Conservation (phyloP, 192 early-diverging fungal species). For the Diversispora epigaea region DNA sequence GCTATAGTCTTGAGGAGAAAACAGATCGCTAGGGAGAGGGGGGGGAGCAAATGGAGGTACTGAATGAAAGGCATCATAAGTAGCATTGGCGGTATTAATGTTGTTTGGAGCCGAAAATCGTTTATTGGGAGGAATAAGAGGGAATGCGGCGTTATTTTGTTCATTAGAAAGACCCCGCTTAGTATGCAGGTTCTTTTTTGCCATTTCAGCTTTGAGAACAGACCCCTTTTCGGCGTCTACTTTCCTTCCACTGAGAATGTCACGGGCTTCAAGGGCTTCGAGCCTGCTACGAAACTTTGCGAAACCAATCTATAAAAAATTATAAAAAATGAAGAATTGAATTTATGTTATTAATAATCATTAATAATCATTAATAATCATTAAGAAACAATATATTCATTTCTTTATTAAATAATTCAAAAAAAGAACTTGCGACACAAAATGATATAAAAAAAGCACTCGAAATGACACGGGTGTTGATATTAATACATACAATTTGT, state of each 20-base stretch:
- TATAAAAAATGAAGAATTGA: background rate
- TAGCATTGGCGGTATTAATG: slow-evolving; percentile 23
- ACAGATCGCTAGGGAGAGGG: slow-evolving; percentile 55
- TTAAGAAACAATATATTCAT: too few relatives aligned
- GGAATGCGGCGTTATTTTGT: slow-evolving; percentile 33
- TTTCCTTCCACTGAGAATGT: slow-evolving; percentile 86
- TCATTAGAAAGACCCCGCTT: slow-evolving; percentile 72
- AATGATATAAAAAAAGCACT: background rate
- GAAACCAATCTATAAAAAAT: slow-evolving; percentile 86
- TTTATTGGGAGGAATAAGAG: slow-evolving; percentile 14
- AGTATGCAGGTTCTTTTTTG: slow-evolving; percentile 97
- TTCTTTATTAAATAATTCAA: too few relatives aligned
- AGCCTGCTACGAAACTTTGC: slow-evolving; percentile 91
- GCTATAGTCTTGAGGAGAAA: slow-evolving; percentile 54
- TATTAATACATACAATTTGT: slow-evolving; percentile 79
- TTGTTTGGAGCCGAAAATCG: slow-evolving; percentile 26
- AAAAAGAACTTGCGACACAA: background rate
- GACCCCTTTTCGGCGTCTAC: slow-evolving; percentile 85
- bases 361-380: background rate
- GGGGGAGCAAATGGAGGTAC: slow-evolving; percentile 40
- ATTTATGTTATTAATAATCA: background rate
- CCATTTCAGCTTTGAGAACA: slow-evolving; percentile 96
- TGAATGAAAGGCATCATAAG: slow-evolving; percentile 46
- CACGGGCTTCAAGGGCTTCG: slow-evolving; percentile 90
- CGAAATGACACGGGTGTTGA: background rate